Conservation (phyloP, 108 stramenopile genomes). For the Schizochytrium sp. region DNA sequence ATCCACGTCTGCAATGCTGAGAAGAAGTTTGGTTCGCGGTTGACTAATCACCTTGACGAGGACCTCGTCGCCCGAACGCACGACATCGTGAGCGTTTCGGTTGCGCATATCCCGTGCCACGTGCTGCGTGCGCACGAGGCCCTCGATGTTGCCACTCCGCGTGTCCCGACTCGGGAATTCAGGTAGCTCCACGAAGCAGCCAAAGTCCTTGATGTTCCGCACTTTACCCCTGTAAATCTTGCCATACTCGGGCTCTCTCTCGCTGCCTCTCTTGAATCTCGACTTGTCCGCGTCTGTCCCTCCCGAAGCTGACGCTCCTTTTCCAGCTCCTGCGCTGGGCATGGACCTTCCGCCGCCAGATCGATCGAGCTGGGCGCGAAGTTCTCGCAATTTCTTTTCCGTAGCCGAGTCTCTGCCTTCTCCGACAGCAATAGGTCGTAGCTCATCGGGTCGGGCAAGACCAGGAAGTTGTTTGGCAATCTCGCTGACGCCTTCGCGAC, state of each 20-base stretch:
- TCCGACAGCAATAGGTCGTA: neutral
- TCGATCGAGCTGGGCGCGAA: neutral
- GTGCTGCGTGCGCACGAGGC: constrained; percentile 77
- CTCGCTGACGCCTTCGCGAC: neutral
- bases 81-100: constrained; percentile 39
- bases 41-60: constrained; percentile 78
- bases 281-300: neutral
- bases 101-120: constrained; percentile 51
- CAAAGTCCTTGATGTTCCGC: constrained; percentile 77
- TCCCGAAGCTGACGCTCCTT: neutral
- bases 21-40: constrained; percentile 51
- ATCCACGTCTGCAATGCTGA: constrained; percentile 86
- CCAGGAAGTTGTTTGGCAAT: neutral
- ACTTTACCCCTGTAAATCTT: constrained; percentile 71
- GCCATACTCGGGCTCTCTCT: constrained; percentile 52
- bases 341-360: neutral
- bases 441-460: neutral
- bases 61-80: constrained; percentile 60
- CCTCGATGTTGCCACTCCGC: constrained; percentile 39
- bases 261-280: neutral
- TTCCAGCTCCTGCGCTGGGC: neutral
- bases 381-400: neutral
- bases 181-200: constrained; percentile 68
- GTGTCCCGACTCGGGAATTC: neutral
- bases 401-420: neutral